Evolutionary conservation across 2,329 filamentous ascomycete species (phyloP), one percentile per base, ranked within the genome.

Genomic region (Colletotrichum sp.): DNA sequence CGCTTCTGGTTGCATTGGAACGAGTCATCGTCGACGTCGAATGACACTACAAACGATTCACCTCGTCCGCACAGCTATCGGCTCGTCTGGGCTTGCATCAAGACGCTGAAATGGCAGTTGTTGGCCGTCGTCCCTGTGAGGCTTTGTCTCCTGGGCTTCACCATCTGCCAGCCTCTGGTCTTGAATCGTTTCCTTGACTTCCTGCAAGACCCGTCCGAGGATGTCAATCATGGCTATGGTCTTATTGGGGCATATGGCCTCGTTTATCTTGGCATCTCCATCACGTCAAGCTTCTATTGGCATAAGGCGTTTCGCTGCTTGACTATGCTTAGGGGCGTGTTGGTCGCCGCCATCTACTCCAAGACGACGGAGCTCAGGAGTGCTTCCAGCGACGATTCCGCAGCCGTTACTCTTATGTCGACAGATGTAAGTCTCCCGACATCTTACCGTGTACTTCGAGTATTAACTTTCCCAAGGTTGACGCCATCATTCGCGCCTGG

Each of bases 191-290:
- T 85, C 32, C 80, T 86, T 30, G 43, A 78, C 8, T 84, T 83
- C 60, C 80, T 84, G 56, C 78, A 80, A 62, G 77, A 81, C 69
- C 36, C 71, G 10, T 77, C 78, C 56, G 80, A 78, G 3, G 76
- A 75, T 7, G 48, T 85, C 1, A 81, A 83, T 30, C 77, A 77
- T 3, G 83, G 83, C 1, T 84, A 84, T 61, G 84, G 86, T 6
- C 82, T 88, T 16, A 85, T 88, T 55, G 86, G 82, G 3, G 85
- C 86, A 0, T 84, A 84, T 15, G 76, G 83, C 5, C 76, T 87
- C 3, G 81, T 88, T 6, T 88, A 87, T 70, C 71, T 85, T 12
- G 86, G 87, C 4, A 83, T 87, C 34, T 86, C 87, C 3, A 86
- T 81, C 9, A 75, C 78, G 6, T 78, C 77, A 22, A 78, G 79